Base-by-base conservation (phyloP, 1,139 yeast species). In the Kurtzmaniella natalensis region DNA sequence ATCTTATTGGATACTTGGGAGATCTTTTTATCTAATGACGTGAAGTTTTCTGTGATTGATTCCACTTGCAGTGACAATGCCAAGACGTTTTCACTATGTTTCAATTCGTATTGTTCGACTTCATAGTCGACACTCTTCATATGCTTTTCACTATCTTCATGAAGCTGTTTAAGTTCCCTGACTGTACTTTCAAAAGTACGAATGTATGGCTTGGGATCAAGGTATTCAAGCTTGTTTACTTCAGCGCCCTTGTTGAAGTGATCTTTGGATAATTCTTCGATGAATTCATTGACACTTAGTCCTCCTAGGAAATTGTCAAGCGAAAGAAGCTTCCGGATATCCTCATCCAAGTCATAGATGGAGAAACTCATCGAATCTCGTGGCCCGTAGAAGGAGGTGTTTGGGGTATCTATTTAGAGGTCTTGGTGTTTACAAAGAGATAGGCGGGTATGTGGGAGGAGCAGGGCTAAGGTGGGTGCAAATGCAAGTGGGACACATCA, bases 191-290 rank as follows among this genome's bases (percentile, higher is more conserved):
- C 97, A 57, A 92, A 89, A 0, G 96, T 86, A 48, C 96, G 74
- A 35, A 92, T 92, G 53, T 86, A 89, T 2, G 98, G 98, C 47
- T 86, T 88, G 2, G 98, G 96, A 53, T 92, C 96, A 36, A 83
- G 56, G 52, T 73, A 73, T 35, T 73, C 75, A 26, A 72, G 54
- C 35, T 72, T 66, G 46, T 72, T 71, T 31, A 75, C 79, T 43
- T 73, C 78, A 6, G 77, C 72, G 11, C 72, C 73, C 48, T 67
- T 72, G 29, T 72, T 53, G 23, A 74, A 64, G 44, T 81, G 84
- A 48, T 81, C 88, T 47, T 79, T 78, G 42, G 94, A 78, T 45
- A 92, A 65, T 50, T 78, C 83, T 53, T 89, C 95, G 18, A 92
- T 78, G 54, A 92, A 89, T 36, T 85, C 92, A 43, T 82, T 75